Base-by-base conservation (phyloP, 2,329 filamentous ascomycete genomes). In the Macrophomina pseudophaseolina region DNA sequence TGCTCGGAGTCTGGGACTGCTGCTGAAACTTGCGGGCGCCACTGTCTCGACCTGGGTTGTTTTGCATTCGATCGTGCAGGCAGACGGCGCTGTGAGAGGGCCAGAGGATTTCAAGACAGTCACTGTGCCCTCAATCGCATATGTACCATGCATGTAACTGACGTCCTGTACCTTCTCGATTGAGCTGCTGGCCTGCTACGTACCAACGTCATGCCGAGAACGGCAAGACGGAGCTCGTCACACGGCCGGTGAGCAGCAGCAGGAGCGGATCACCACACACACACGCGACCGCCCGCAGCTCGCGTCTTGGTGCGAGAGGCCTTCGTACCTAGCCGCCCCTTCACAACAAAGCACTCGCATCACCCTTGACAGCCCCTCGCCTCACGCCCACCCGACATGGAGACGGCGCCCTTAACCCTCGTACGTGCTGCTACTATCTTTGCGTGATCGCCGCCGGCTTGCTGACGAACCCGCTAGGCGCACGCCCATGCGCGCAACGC, bases 401-500 rank as follows among this genome's bases (percentile, higher is more conserved):
- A 93, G 75, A 83, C 86, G 35, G 87, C 91, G 66, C 86, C 90
- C 51, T 79, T 93, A 70, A 89, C 86, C 73, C 83, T 90, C n/a
- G 64, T 66, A 59, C 5, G 53, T 62, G 18, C 44, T 58, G 53
- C 53, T 42, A 11, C 58, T 62, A 18, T 49, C 32, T 81, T 89
- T 90, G 82, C 67, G 75, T 70, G 65, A 62, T 62, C 58, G 42
- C 8, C 44, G 44, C 42, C 52, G 32, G 38, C 38, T 52, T 46
- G 54, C 64, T 66, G 53, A 66, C 64, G 5, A 68, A 63, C 66
- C 53, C 23, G 72, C 94, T 48, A 66, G 88, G 94, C 94, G 69
- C 92, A 97, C 80, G 90, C 94, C 72, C 93, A 67, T 80, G 94
- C 93, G 60, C 89, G 90, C 73, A 94, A 92, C 74, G 94, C 94